Evolutionary conservation across 495 filamentous ascomycete genomes (phyloP), one percentile per base, ranked within the genome.

Genomic region (Hypoxylon rickii): DNA sequence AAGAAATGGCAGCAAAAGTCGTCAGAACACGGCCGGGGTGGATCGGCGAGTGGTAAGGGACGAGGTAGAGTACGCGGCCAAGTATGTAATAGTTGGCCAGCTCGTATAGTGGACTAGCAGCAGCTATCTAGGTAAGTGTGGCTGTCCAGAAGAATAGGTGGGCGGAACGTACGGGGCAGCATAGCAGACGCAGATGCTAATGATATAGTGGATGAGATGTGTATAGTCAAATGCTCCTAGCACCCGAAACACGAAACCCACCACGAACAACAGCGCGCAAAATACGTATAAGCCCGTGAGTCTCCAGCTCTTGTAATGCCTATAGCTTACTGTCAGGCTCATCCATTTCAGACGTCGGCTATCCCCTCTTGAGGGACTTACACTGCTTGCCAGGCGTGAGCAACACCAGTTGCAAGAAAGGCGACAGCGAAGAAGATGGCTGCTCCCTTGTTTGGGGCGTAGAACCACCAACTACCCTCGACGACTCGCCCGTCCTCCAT

Each of bases 1-100:
- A 61, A 3, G 85, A 85, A 39, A 92, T 66, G 21, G 79, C 83
- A 38, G 84, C 70, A 63, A 94, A 92, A n/a, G 88, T 89, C 3
- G 84, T 84, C 48, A 89, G 75, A 15, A 91, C 87, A 1, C 87
- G 83, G 2, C 87, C 88, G 0, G 89, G 89, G 66, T 92, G 86
- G 46, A 92, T 84, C 0, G 88, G 87, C 0, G 88, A 84, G 55
- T 86, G 80, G 55, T 91, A 87, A 0, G 89, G 89, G 22, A 89
- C 83, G 71, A 90, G 91, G 72, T 87, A 89, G 3, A 94, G 77
- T 41, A 88, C 82, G 5, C 89, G 85, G 18, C 87, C 89, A 16
- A 93, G 82, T 45, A 86, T 81, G 58, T 89, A 79, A 70, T 90
- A 94, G 66, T 94, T 89, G 20, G 83, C 79, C 0, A 85, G 81